Evolutionary conservation across 805 yeast genomes (phyloP), one percentile per base, ranked within the genome.

Genomic region (Ogataea trehalophila): DNA sequence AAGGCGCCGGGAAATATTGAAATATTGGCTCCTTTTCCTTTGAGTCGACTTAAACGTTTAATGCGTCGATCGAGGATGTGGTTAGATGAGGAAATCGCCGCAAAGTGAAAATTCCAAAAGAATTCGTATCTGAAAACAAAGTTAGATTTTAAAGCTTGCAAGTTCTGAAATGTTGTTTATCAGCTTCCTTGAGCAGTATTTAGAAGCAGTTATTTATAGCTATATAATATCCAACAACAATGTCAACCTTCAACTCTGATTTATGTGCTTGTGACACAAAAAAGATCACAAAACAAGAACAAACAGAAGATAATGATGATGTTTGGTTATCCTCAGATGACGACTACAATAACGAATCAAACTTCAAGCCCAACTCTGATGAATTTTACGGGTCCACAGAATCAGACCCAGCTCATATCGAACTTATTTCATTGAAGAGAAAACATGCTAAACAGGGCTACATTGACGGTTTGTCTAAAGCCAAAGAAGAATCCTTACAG

Each of bases 401-500:
- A 8, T 43, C 43, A 15, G 54, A 50, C 14, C 59, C 67, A 3
- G 50, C 59, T 34, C 59, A 55, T 47, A 51, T 58, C 1, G 62
- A 63, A 6, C 46, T 59, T 14, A 42, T 69, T 7, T 75, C 75
- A 9, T 55, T 84, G 42, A 68, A 77, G 55, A 67, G 91, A 31
- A 74, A 72, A 9, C 97, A 91, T 60, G 73, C 72, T 8, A 87
- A 86, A 53, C 84, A 84, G 52, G 98, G 97, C 0, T 91, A 87
- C 55, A 65, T 88, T 5, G 96, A 85, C 50, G 98, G 97, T 0
- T 59, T 91, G 6, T 72, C 87, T 1, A 66, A 63, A 15, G 79
- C 88, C 5, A 83, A 87, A 56, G 95, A 87, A 54, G 65, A 66
- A 7, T 78, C 83, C 37, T 67, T 89, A 22, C 97, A 91, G 60